Evolutionary conservation across 331 rosid species (phyloP).

Genomic region (Rhamnella rubrinervis): DNA sequence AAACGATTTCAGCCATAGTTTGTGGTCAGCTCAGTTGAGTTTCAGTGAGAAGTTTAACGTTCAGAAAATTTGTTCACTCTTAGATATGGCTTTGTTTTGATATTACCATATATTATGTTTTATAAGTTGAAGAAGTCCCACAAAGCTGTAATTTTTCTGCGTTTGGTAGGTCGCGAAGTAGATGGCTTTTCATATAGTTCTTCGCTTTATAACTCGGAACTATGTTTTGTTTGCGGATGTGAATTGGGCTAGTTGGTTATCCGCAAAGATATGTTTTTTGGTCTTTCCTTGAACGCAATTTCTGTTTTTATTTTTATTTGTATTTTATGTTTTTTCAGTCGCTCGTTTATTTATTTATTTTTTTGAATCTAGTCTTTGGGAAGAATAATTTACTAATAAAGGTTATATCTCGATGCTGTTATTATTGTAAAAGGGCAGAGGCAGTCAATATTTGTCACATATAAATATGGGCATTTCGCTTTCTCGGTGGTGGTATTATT

Average conservation of each 20-base stretch:
- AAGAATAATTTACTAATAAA: constrained; percentile 2
- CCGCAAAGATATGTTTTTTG: constrained; percentile 4
- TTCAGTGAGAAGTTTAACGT: background rate
- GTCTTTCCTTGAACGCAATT: background rate
- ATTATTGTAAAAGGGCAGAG: background rate
- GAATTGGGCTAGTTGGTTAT: background rate
- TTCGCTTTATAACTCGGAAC: background rate
- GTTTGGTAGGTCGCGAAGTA: background rate
- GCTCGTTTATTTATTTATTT: background rate
- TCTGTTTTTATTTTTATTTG: background rate
- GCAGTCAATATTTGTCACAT: constrained; percentile 27
- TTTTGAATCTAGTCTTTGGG: constrained; percentile 22
- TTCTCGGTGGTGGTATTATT: background rate
- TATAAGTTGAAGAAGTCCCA: background rate
- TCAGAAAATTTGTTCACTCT: background rate
- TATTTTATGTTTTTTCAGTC: background rate
- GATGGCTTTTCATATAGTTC: background rate
- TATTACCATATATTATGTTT: background rate
- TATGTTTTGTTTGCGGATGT: background rate
- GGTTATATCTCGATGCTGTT: background rate
- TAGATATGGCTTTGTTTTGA: background rate
- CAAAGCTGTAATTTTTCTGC: background rate
- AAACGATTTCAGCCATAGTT: background rate
- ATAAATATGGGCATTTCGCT: constrained; percentile 3
- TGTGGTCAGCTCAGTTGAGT: background rate